Evolutionary conservation across 2,329 filamentous ascomycete genomes (phyloP), one percentile per base, ranked within the genome.

Genomic region (Xylaria polymorpha): DNA sequence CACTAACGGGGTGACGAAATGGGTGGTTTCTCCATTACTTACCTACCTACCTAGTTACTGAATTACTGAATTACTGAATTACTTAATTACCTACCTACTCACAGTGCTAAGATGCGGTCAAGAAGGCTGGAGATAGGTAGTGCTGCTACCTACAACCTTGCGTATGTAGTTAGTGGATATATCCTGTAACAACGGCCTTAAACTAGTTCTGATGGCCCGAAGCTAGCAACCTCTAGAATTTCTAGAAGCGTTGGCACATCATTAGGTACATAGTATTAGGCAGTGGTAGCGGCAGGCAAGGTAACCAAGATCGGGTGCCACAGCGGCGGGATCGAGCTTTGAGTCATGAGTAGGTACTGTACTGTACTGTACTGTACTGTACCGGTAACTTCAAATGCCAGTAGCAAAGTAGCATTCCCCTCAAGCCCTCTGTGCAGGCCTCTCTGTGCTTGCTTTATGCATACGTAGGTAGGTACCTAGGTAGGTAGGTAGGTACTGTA

Each of bases 221-320:
- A 43, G 50, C 64, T 58, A 58, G 37, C 29, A 50, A 29, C 39
- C 29, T 48, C 39, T 61, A 64, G 61, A 68, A 64, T 48, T 64
- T 68, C 66, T 68, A 68, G 66, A 68, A 68, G 66, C 22, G 41
- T 56, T 55, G 55, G 56, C 56, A 59, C 48, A 57, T 41, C 39
- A 37, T 53, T 59, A n/a, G n/a, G n/a, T n/a, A n/a, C n/a, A n/a
- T n/a, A n/a, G n/a, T n/a, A 53, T 53, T 61, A 61, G 50, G 32
- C 50, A 50, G 15, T 43, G 46, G 58, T 58, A 48, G 53, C 44
- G 53, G 65, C 55, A 59, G 55, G 39, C 44, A 57, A 57, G 37
- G 57, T 22, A 39, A 32, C 10, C 35, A 41, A 64, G 55, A 60
- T 64, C 56, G 57, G 35, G 66, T 57, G 51, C 66, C 66, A 65